Conservation (phyloP, 306 rosid species). For the Hippophae rhamnoides region DNA sequence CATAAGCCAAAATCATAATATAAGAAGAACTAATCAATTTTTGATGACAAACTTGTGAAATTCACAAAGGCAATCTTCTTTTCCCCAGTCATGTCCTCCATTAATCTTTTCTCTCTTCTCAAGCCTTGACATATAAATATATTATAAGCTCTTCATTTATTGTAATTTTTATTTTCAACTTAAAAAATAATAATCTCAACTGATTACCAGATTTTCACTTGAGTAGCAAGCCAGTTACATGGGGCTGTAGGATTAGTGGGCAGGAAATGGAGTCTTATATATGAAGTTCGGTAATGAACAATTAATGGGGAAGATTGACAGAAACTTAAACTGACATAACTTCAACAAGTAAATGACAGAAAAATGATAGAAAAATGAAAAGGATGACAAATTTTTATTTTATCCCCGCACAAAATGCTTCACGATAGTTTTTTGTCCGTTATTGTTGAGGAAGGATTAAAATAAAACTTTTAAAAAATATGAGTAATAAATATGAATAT, state of each 20-base stretch:
- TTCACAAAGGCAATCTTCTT: too few species aligned
- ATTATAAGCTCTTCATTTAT: background rate
- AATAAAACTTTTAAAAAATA: too few species aligned
- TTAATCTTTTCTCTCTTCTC: background rate
- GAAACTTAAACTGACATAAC: slow-evolving; percentile 19
- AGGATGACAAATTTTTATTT: too few species aligned
- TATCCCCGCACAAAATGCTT: too few species aligned
- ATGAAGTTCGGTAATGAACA: slow-evolving; percentile 35
- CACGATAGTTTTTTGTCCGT: too few species aligned
- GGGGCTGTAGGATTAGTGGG: slow-evolving; percentile 6
- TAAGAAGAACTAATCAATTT: too few species aligned
- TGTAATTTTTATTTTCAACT: slow-evolving; percentile 12
- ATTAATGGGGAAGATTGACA: slow-evolving; percentile 32
- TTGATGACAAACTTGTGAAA: too few species aligned
- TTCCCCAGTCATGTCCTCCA: background rate
- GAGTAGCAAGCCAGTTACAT: slow-evolving; percentile 15
- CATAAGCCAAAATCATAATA: too few species aligned
- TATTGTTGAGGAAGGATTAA: too few species aligned
- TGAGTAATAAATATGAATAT: too few species aligned
- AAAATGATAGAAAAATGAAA: background rate
- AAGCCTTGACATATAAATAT: background rate
- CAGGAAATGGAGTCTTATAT: slow-evolving; percentile 22
- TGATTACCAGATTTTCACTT: slow-evolving; percentile 31
- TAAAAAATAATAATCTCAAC: slow-evolving; percentile 24
- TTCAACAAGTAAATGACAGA: slow-evolving; percentile 5